These are phyloP conservation scores for Bullera alba DNA, from an alignment of 768 basidiomycete species.

Conservation along the genomic window DNA sequence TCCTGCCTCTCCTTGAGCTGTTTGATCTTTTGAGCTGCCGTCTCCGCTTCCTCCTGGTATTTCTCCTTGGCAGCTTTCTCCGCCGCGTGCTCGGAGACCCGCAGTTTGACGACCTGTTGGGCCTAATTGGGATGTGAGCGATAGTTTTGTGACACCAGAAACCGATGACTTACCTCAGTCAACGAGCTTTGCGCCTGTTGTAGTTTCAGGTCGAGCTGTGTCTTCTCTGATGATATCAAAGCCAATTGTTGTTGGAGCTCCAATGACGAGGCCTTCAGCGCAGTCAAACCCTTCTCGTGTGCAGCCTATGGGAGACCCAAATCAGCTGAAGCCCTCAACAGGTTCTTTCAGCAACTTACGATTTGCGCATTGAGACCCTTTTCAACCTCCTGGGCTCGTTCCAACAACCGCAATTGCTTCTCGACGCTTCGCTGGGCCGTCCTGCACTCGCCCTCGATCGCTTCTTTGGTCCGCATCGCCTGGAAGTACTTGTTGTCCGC, in stretches of 20 bases:
- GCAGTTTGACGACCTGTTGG: constrained; percentile 28
- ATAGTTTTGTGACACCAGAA: not conserved
- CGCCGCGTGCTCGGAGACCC: constrained; percentile 33
- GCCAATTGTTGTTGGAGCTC: constrained; percentile 36
- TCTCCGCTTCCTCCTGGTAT: constrained; percentile 43
- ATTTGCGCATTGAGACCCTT: constrained; percentile 57
- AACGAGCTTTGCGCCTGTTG: constrained; percentile 30
- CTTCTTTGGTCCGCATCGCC: constrained; percentile 81
- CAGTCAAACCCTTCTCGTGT: constrained; percentile 43
- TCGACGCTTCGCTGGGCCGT: constrained; percentile 55
- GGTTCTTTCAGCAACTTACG: constrained; percentile 50
- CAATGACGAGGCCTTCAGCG: constrained; percentile 37
- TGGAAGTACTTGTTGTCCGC: constrained; percentile 91
- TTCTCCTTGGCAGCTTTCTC: constrained; percentile 30
- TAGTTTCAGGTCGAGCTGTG: constrained; percentile 27
- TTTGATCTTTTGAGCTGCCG: constrained; percentile 26
- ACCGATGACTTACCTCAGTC: constrained; percentile 27
- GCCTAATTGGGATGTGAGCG: constrained; percentile 13
- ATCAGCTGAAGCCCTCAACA: constrained; percentile 47
- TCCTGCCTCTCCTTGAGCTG: constrained; percentile 42
- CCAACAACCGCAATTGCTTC: constrained; percentile 60
- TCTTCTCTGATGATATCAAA: constrained; percentile 29
- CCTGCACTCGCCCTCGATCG: constrained; percentile 68
- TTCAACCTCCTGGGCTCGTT: constrained; percentile 60
- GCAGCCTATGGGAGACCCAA: constrained; percentile 26